Conservation (phyloP, 306 rosid genomes). For the Spatholobus suberectus region DNA sequence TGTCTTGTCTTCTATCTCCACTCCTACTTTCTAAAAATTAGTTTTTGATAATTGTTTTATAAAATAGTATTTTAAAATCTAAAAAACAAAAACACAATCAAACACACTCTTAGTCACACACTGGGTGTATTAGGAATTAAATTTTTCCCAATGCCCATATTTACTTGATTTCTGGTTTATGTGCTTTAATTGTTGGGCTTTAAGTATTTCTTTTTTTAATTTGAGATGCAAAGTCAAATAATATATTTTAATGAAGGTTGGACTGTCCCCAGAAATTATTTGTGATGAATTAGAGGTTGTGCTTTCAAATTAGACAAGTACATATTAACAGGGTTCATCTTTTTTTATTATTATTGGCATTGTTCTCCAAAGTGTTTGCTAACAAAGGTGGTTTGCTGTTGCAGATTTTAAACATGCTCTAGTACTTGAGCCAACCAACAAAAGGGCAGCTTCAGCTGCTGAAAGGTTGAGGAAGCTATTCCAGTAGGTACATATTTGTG, state of each 20-base stretch:
- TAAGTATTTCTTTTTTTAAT: not conserved
- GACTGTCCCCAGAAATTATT: not conserved
- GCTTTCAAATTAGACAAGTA: conserved; percentile 1
- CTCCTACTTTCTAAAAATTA: too few relatives aligned
- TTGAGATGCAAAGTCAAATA: conserved; percentile 1
- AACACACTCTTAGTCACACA: not conserved
- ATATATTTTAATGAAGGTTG: conserved; percentile 11
- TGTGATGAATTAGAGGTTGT: conserved; percentile 7
- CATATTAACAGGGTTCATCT: not conserved
- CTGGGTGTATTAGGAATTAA: not conserved
- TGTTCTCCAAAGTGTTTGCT: conserved; percentile 19
- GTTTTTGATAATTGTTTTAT: too few relatives aligned
- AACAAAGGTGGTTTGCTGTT: conserved; percentile 36
- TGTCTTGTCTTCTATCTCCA: not conserved
- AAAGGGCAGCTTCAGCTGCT: conserved; percentile 83
- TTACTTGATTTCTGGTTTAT: conserved; percentile 19
- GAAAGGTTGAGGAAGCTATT: conserved; percentile 81
- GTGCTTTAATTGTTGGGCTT: not conserved
- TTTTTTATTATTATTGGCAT: not conserved
- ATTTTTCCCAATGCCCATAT: not conserved
- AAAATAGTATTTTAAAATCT: too few relatives aligned
- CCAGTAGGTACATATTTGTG: conserved; percentile 49
- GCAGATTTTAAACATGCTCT: conserved; percentile 87
- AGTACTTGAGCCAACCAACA: conserved; percentile 98
- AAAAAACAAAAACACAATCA: too few relatives aligned